phyloP scores from a whole-genome alignment of 768 basidiomycete species.

The Amanita jacksonii region DNA sequence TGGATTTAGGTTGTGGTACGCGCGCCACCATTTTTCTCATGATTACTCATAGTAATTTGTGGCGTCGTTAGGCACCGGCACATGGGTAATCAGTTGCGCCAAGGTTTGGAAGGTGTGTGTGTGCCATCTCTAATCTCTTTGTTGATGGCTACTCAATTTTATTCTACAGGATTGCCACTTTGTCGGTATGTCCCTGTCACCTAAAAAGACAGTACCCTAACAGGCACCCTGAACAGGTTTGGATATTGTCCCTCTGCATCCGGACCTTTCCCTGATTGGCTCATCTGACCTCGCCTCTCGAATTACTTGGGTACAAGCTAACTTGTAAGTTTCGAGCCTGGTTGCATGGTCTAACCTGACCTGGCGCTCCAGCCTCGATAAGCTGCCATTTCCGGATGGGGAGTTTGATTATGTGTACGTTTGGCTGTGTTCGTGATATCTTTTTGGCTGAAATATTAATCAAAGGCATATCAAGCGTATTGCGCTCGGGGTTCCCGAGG shows the following conservation, averaged over 20 bases:
- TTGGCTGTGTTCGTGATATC: not conserved
- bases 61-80: slow-evolving; percentile 45
- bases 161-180: slow-evolving; percentile 42
- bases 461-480: slow-evolving; percentile 60
- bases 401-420: slow-evolving; percentile 75
- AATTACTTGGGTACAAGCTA: slow-evolving; percentile 64
- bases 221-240: slow-evolving; percentile 31
- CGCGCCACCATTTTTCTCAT: slow-evolving; percentile 7
- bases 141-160: not conserved
- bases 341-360: not conserved
- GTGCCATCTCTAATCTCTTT: slow-evolving; percentile 19
- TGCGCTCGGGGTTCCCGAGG: slow-evolving; percentile 65
- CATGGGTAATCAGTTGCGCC: slow-evolving; percentile 63
- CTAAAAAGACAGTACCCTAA: not conserved
- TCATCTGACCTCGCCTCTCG: slow-evolving; percentile 45
- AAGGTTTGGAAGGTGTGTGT: slow-evolving; percentile 48
- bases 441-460: slow-evolving; percentile 3
- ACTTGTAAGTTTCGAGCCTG: slow-evolving; percentile 41
- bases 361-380: slow-evolving; percentile 42
- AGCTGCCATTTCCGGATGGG: slow-evolving; percentile 58
- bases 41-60: not conserved
- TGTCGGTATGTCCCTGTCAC: slow-evolving; percentile 37
- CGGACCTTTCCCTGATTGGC: slow-evolving; percentile 54
- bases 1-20: slow-evolving; percentile 70
- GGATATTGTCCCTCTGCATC: slow-evolving; percentile 65